A percentile compares a stretch with the other conserved stretches of the same genome.
Conservation (phyloP, 148 eudicot species). For the Spergularia marina region DNA sequence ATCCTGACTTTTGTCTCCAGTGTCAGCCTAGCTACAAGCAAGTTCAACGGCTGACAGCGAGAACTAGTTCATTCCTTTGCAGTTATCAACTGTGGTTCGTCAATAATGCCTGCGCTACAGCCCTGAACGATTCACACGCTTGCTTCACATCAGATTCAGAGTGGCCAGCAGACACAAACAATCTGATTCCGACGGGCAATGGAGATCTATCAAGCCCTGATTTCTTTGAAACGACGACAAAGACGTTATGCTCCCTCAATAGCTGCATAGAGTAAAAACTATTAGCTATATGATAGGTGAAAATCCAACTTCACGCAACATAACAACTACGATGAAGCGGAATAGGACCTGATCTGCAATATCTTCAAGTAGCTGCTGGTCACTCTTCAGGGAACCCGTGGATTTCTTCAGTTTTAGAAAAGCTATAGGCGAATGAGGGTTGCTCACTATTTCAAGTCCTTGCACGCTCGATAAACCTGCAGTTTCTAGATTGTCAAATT, state of each 20-base stretch:
- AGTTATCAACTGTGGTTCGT: slow-evolving; percentile 8
- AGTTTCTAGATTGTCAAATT: slow-evolving; percentile 21
- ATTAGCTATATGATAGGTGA: background rate
- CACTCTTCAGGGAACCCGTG: slow-evolving; percentile 55
- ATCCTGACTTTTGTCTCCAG: too few species aligned
- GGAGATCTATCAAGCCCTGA: slow-evolving; percentile 75
- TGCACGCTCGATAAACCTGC: slow-evolving; percentile 59
- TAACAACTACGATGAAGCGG: background rate
- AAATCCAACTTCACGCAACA: background rate
- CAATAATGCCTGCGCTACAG: slow-evolving; percentile 41
- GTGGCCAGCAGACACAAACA: slow-evolving; percentile 83
- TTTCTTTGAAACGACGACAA: slow-evolving; percentile 65
- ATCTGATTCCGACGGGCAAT: slow-evolving; percentile 65
- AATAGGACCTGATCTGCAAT: slow-evolving; percentile 61
- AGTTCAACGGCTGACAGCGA: background rate
- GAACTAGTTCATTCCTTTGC: background rate
- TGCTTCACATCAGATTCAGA: slow-evolving; percentile 66
- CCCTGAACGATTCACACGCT: slow-evolving; percentile 63
- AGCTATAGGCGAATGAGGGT: slow-evolving; percentile 73
- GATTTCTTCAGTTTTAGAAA: slow-evolving; percentile 61
- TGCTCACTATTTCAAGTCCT: slow-evolving; percentile 74
- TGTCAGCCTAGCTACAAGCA: background rate
- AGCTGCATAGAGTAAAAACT: slow-evolving; percentile 41
- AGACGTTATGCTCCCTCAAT: slow-evolving; percentile 63
- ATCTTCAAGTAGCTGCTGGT: slow-evolving; percentile 68